Percentiles rank a stretch among this genome's conserved stretches.
These are phyloP conservation scores for Dioscorea zingiberensis DNA, from an alignment of 106 monocot species.

Conservation along the genomic window DNA sequence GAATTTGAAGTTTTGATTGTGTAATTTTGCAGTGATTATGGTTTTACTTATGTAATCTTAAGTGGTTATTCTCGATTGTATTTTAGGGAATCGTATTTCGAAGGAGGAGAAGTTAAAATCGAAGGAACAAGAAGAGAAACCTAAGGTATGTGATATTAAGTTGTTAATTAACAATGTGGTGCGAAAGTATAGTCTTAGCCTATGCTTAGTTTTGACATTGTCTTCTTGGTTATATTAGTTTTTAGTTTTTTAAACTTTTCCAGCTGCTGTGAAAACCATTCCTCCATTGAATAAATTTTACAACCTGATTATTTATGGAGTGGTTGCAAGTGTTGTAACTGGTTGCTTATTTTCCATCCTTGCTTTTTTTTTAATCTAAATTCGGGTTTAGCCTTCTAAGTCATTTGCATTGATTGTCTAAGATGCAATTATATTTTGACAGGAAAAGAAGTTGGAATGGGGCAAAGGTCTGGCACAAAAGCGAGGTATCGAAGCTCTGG, in stretches of 20 bases:
- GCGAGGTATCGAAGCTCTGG: slow-evolving; percentile 47
- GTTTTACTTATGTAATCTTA: not conserved
- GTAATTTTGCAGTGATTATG: not conserved
- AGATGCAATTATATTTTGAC: not conserved
- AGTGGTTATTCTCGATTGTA: not conserved
- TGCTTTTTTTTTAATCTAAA: too few species aligned
- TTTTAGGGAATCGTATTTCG: slow-evolving; percentile 41
- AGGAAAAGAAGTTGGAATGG: slow-evolving; percentile 63
- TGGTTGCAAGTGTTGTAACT: too few species aligned
- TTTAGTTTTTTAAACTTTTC: too few species aligned
- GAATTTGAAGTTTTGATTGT: not conserved
- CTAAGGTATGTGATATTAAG: slow-evolving; percentile 35
- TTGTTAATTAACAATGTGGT: too few species aligned
- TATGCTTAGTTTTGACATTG: not conserved
- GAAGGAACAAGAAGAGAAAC: slow-evolving; percentile 45
- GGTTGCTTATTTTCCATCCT: too few species aligned
- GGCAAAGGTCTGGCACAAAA: slow-evolving; percentile 77
- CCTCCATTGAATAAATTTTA: too few species aligned
- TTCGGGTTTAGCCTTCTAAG: too few species aligned
- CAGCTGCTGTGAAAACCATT: not conserved
- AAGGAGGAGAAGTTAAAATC: slow-evolving; percentile 54
- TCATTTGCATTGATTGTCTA: not conserved
- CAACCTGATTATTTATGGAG: too few species aligned
- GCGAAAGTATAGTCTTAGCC: too few species aligned
- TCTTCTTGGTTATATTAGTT: too few species aligned